These are phyloP conservation scores for Dictyostelium intermedium DNA, from an alignment of 78 protist genomes.

Conservation along the genomic window DNA sequence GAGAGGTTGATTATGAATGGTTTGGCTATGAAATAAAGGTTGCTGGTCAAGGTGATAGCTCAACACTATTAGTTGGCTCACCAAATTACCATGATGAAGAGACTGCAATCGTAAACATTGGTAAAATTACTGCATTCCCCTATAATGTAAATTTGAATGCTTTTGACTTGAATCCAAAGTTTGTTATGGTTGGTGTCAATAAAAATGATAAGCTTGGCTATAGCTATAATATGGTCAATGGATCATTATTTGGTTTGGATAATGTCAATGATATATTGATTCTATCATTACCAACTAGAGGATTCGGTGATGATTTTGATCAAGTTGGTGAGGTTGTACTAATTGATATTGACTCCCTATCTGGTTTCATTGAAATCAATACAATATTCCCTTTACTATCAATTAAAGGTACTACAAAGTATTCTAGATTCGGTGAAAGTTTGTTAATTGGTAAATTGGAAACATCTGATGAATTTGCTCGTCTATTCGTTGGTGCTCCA, in stretches of 20 bases:
- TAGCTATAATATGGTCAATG: slow-evolving; percentile 10
- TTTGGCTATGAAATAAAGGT: slow-evolving; percentile 27
- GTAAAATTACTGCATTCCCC: slow-evolving; percentile 41
- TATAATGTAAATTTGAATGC: neutral
- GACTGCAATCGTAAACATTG: neutral
- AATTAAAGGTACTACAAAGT: neutral
- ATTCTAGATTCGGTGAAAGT: slow-evolving; percentile 39
- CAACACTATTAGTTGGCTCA: slow-evolving; percentile 20
- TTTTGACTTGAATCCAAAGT: neutral
- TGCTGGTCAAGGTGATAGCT: neutral
- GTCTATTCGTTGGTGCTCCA: slow-evolving; percentile 49
- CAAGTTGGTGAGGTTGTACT: slow-evolving; percentile 55
- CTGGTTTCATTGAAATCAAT: neutral
- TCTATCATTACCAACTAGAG: slow-evolving; percentile 29
- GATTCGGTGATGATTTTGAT: neutral
- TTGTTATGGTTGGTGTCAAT: slow-evolving; percentile 3
- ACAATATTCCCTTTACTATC: neutral
- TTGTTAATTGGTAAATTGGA: neutral
- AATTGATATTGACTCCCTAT: neutral
- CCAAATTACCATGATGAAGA: slow-evolving; percentile 9
- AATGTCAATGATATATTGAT: neutral
- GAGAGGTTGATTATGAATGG: slow-evolving; percentile 51
- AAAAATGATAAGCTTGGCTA: slow-evolving; percentile 58
- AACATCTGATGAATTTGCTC: neutral
- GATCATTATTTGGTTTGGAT: neutral